Percentiles rank a stretch among this genome's conserved stretches.
Evolutionary conservation across 495 filamentous ascomycete species (phyloP).

Genomic region (Penicillium cinerascens): DNA sequence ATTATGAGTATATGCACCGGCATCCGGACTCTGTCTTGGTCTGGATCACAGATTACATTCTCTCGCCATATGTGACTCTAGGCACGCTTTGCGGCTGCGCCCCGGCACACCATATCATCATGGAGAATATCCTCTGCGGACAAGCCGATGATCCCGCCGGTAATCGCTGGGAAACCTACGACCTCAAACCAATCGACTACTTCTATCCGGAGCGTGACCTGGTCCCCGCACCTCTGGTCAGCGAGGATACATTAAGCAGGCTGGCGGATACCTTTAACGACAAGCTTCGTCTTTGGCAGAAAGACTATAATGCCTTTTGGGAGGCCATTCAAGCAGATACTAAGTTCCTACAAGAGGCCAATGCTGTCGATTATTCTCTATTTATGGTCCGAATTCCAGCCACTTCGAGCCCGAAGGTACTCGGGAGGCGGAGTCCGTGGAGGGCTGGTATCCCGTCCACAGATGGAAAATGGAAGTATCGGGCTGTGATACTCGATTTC

Average conservation of each 20-base stretch:
- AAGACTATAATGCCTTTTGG: conserved; percentile 50
- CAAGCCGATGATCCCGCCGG: conserved; percentile 37
- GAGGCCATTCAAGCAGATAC: conserved; percentile 54
- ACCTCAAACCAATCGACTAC: conserved; percentile 67
- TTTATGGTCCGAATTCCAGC: conserved; percentile 59
- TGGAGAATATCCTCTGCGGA: conserved; percentile 67
- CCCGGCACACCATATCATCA: conserved; percentile 66
- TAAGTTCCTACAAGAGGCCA: conserved; percentile 51
- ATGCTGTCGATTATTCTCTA: conserved; percentile 67
- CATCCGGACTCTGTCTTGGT: conserved; percentile 58
- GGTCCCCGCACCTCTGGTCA: conserved; percentile 53
- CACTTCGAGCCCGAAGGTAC: conserved; percentile 23
- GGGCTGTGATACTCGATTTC: conserved; percentile 62
- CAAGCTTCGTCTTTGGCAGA: conserved; percentile 52
- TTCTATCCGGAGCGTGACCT: conserved; percentile 71
- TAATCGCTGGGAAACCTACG: conserved; percentile 62
- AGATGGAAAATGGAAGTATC: conserved; percentile 62
- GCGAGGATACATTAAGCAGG: conserved; percentile 54
- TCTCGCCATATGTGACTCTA: conserved; percentile 48
- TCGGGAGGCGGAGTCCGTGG: conserved; percentile 44
- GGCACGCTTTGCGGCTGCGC: conserved; percentile 52
- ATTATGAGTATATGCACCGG: conserved; percentile 55
- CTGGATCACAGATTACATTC: conserved; percentile 65
- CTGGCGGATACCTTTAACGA: conserved; percentile 63
- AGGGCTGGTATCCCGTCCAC: conserved; percentile 52